Percentiles rank a stretch among this genome's conserved stretches.
These are phyloP conservation scores for Rubroshorea leprosula DNA, from an alignment of 345 rosid species.

Conservation along the genomic window DNA sequence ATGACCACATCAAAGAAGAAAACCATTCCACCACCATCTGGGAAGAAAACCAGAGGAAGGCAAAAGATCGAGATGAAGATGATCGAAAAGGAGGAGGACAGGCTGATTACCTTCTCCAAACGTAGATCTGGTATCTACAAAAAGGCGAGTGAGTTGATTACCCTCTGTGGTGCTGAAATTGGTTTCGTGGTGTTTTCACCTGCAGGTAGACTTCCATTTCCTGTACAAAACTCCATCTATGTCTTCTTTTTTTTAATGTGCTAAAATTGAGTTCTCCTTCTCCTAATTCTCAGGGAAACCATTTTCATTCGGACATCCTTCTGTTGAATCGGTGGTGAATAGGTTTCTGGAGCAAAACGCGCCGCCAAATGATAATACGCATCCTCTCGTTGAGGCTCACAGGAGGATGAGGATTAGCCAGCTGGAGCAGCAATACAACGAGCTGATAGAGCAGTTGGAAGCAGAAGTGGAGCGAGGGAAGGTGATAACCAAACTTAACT, in stretches of 20 bases:
- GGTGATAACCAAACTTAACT: too few species aligned
- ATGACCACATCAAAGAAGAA: too few species aligned
- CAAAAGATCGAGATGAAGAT: conserved; percentile 30
- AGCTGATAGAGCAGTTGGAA: conserved; percentile 10
- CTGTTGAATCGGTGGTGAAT: conserved; percentile 14
- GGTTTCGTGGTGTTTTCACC: conserved; percentile 31
- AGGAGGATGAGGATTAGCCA: conserved; percentile 15
- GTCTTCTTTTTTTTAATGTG: too few species aligned
- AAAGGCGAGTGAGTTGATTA: conserved; percentile 33
- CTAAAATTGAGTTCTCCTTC: too few species aligned
- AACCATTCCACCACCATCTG: background rate
- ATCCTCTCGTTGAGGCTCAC: conserved; percentile 30
- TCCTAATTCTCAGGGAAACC: conserved; percentile 9
- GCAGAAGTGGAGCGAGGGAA: background rate
- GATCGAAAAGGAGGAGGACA: conserved; percentile 19
- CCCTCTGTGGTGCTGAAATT: conserved; percentile 24
- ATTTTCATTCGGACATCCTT: conserved; percentile 33
- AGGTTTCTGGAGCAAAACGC: conserved; percentile 15
- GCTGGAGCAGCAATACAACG: conserved; percentile 11
- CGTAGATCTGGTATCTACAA: conserved; percentile 33
- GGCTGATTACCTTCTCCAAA: conserved; percentile 37
- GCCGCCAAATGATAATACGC: background rate
- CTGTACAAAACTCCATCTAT: too few species aligned
- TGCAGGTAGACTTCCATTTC: conserved; percentile 13
- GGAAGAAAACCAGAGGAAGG: conserved; percentile 19